Percentiles rank a stretch among this genome's conserved stretches.
These are phyloP conservation scores for Oehlia diaphana DNA, from an alignment of 192 early-diverging fungal genomes.

Conservation along the genomic window DNA sequence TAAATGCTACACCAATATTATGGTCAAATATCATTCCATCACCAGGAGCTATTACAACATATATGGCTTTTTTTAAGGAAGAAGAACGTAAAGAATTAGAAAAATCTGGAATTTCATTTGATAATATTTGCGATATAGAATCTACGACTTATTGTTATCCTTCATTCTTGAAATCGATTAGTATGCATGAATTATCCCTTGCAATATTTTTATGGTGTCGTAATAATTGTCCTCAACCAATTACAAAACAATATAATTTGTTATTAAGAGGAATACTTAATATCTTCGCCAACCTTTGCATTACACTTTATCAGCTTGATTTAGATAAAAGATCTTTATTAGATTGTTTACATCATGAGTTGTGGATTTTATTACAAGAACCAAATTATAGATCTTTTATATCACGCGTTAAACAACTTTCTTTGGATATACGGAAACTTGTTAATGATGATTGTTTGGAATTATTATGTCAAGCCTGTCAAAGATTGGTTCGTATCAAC, in stretches of 20 bases:
- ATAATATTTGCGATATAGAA: neutral
- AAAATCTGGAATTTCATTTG: neutral
- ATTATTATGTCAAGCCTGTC: slow-evolving; percentile 2
- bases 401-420: neutral
- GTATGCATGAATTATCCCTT: neutral
- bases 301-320: neutral
- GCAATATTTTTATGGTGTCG: slow-evolving; percentile 14
- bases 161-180: neutral
- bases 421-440: slow-evolving; percentile 1
- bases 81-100: slow-evolving; percentile 2
- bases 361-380: slow-evolving; percentile 4
- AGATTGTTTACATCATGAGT: slow-evolving; percentile 11
- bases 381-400: neutral
- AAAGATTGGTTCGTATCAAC: neutral
- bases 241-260: slow-evolving; percentile 2
- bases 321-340: neutral
- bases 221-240: slow-evolving; percentile 13
- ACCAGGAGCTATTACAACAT: neutral
- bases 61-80: neutral
- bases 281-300: slow-evolving; percentile 1
- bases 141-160: slow-evolving; percentile 6
- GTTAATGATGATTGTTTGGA: neutral
- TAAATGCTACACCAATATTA: neutral
- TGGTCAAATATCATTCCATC: slow-evolving; percentile 13
- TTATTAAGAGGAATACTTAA: slow-evolving; percentile 1